Evolutionary conservation across 2,329 filamentous ascomycete genomes (phyloP).

Genomic region (Fusarium drepaniforme): DNA sequence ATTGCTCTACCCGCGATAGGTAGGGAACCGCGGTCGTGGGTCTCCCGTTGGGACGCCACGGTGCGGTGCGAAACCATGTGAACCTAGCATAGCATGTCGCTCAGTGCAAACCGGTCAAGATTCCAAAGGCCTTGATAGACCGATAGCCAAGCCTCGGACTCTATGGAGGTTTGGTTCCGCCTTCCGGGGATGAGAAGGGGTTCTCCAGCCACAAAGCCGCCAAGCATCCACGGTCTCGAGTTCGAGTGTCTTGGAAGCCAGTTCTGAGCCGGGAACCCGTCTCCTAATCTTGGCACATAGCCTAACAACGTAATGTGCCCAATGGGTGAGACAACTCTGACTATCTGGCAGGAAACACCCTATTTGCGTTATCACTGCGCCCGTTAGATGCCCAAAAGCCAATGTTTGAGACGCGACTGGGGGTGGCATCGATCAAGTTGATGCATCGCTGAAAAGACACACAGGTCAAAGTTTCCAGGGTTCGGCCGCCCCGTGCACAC

Average conservation of each 20-base stretch:
- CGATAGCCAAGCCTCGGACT: not conserved
- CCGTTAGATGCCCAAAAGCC: slow-evolving; percentile 12
- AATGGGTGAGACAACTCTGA: not conserved
- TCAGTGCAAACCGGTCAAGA: not conserved
- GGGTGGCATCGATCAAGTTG: not conserved
- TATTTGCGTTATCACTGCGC: not conserved
- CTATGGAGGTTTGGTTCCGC: slow-evolving; percentile 12
- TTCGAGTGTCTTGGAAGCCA: not conserved
- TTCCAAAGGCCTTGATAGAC: not conserved
- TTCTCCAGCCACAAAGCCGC: not conserved
- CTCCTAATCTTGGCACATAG: not conserved
- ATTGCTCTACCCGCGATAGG: not conserved
- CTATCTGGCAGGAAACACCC: not conserved
- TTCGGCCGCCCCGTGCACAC: slow-evolving; percentile 13
- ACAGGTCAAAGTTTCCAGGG: slow-evolving; percentile 23
- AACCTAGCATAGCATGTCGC: slow-evolving; percentile 2
- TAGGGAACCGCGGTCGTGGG: not conserved
- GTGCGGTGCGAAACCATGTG: not conserved
- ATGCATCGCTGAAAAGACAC: slow-evolving; percentile 4
- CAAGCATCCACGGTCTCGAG: not conserved
- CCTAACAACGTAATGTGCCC: not conserved
- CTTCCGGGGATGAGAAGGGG: not conserved
- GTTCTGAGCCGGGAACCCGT: not conserved
- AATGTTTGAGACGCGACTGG: not conserved
- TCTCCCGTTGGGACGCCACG: slow-evolving; percentile 12